Evolutionary conservation across 306 rosid genomes (phyloP).

Genomic region (Delonix regia): DNA sequence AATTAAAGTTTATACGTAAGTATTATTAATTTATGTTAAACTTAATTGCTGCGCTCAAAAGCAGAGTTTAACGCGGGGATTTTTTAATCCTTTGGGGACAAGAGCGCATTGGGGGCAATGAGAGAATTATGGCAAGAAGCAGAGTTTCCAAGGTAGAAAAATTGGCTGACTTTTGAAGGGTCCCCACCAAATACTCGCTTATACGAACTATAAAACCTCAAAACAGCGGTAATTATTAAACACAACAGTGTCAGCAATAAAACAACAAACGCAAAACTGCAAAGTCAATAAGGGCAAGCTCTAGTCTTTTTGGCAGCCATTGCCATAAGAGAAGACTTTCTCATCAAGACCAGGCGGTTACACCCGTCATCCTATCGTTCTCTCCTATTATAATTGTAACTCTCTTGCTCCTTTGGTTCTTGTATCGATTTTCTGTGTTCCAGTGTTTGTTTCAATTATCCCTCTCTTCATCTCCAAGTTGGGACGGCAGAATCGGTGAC

Average conservation of each 20-base stretch:
- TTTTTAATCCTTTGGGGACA: constrained; percentile 15
- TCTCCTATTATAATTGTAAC: neutral
- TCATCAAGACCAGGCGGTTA: constrained; percentile 36
- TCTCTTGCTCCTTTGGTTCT: constrained; percentile 16
- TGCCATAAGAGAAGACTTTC: constrained; percentile 42
- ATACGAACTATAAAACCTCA: constrained; percentile 38
- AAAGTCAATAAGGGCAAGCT: constrained; percentile 80
- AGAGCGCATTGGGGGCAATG: neutral
- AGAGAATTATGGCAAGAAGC: constrained; percentile 10
- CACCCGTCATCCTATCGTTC: constrained; percentile 1
- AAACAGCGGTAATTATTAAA: constrained; percentile 61
- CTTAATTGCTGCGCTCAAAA: neutral
- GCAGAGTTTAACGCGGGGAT: neutral
- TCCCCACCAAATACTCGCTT: constrained; percentile 36
- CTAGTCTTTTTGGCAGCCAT: constrained; percentile 48
- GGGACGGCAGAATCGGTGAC: constrained; percentile 37
- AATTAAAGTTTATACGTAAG: too few species aligned
- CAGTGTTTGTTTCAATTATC: neutral
- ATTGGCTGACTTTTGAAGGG: constrained; percentile 55
- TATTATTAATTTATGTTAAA: neutral
- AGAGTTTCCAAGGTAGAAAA: constrained; percentile 33
- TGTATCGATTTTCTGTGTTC: constrained; percentile 3
- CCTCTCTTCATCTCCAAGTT: constrained; percentile 30
- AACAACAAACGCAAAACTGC: constrained; percentile 42
- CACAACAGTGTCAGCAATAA: constrained; percentile 41